Evolutionary conservation across 805 yeast species (phyloP).

Genomic region (Starmerella cellae): DNA sequence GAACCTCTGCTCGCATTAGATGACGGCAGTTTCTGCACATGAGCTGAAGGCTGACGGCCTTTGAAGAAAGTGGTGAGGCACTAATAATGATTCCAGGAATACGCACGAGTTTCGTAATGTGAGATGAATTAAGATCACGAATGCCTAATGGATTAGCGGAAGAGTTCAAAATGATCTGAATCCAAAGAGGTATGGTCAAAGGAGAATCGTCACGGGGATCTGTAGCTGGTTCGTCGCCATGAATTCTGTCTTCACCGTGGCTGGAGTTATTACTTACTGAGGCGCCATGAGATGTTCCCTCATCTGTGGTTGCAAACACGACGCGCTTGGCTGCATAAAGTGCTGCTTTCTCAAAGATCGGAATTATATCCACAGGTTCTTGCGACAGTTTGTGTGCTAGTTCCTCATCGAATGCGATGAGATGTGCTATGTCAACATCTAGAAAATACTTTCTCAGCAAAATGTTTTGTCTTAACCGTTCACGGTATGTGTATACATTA

Average conservation of each 20-base stretch:
- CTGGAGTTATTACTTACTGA: not conserved
- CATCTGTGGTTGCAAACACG: constrained; percentile 17
- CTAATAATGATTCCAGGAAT: constrained; percentile 88
- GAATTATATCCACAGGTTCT: constrained; percentile 78
- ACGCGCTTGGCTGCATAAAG: constrained; percentile 62
- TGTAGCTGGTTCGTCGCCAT: not conserved
- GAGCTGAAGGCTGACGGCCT: constrained; percentile 71
- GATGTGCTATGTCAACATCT: constrained; percentile 66
- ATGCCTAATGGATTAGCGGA: constrained; percentile 59
- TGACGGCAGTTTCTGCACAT: constrained; percentile 84
- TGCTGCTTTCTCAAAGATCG: constrained; percentile 56
- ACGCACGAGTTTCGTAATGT: constrained; percentile 78
- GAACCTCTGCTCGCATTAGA: constrained; percentile 48
- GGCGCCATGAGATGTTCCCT: constrained; percentile 7
- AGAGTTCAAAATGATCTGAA: constrained; percentile 68
- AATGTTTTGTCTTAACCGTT: constrained; percentile 77
- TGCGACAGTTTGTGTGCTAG: constrained; percentile 71
- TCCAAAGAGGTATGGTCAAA: constrained; percentile 45
- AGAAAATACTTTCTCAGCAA: constrained; percentile 60
- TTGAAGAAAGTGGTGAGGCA: constrained; percentile 74
- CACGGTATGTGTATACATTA: constrained; percentile 68
- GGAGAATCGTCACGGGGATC: constrained; percentile 34
- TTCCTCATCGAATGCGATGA: constrained; percentile 79
- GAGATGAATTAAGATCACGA: constrained; percentile 72
- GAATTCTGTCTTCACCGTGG: not conserved